Conservation (phyloP, 192 early-diverging fungal species). For the Blastocladiella britannica region DNA sequence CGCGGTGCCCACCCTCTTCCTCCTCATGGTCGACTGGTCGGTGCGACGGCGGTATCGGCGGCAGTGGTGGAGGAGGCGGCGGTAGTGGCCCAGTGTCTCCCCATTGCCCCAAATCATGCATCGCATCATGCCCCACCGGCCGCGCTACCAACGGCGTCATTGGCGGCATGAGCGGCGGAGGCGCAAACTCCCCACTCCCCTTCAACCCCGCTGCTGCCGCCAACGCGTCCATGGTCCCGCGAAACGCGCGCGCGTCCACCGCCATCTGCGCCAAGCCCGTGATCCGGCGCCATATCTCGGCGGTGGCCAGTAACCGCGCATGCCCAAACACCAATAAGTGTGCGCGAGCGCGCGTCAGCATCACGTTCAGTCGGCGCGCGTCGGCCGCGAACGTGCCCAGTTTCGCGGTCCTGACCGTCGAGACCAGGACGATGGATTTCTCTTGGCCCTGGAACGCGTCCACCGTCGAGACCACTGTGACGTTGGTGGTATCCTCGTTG, state of each 20-base stretch:
- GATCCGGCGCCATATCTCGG: slow-evolving; percentile 1
- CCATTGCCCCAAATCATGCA: not conserved
- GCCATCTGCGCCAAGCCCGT: not conserved
- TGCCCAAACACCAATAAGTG: slow-evolving; percentile 5
- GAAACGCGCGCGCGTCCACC: not conserved
- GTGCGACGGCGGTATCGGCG: too few species aligned
- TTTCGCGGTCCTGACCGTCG: slow-evolving; percentile 20
- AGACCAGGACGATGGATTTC: slow-evolving; percentile 25
- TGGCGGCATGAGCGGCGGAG: too few species aligned
- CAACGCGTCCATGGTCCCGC: not conserved
- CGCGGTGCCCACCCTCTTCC: too few species aligned
- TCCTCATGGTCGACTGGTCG: too few species aligned
- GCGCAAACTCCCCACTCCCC: too few species aligned
- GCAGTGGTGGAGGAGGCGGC: too few species aligned
- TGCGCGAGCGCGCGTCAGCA: slow-evolving; percentile 22
- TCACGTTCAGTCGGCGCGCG: slow-evolving; percentile 27
- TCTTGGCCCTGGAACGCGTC: slow-evolving; percentile 36
- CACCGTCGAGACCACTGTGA: slow-evolving; percentile 27
- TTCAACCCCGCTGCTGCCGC: not conserved
- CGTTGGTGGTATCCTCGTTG: too few species aligned
- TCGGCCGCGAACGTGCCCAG: slow-evolving; percentile 27
- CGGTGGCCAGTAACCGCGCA: not conserved
- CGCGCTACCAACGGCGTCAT: too few species aligned
- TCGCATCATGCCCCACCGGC: not conserved
- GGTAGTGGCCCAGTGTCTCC: too few species aligned